Evolutionary conservation across 345 rosid species (phyloP), one percentile per base, ranked within the genome.

Genomic region (Rhodamnia argentea): DNA sequence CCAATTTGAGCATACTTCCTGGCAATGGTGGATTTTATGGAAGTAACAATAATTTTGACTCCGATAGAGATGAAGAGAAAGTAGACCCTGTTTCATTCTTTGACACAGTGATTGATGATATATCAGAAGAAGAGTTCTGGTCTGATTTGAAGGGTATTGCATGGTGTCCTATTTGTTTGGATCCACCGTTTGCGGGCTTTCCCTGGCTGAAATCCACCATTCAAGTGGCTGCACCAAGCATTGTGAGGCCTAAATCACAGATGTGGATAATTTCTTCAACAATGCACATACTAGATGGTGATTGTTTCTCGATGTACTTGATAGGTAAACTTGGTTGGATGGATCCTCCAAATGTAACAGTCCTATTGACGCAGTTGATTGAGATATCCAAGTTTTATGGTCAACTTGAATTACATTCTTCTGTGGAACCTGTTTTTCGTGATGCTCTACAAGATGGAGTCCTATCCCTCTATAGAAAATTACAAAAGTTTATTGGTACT

Each of bases 121-220:
- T 89, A 90, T 86, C 92, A 40, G 98, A 93, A 90, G 95, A 94
- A 85, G 94, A 91, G n/a, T 96, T 96, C 90, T 96, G 99, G 99
- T 90, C 92, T 88, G 97, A 95, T 89, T 82, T 96, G 87, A 94
- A 91, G 92, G 87, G 91, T 86, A 94, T 94, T 84, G 83, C 94
- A 82, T 96, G 98, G 98, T 96, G 99, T 91, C 99, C 99, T 86
- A 88, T 94, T 88, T 91, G 90, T 87, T 86, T 87, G 52, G 89
- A 93, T 85, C 96, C 99, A 85, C 99, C 97, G 51, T 57, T 94
- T 23, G 86, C 90, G 86, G 98, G 96, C 86, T 87, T 96, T 82
- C 99, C 99, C 82, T 96, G 99, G 98, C 90, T 95, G 87, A 93
- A 92, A 86, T 90, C 94, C 70, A 86, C 87, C 88, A 88, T 62